Evolutionary conservation across 2,329 filamentous ascomycete species (phyloP).

Genomic region (Hymenoscyphus occultus): DNA sequence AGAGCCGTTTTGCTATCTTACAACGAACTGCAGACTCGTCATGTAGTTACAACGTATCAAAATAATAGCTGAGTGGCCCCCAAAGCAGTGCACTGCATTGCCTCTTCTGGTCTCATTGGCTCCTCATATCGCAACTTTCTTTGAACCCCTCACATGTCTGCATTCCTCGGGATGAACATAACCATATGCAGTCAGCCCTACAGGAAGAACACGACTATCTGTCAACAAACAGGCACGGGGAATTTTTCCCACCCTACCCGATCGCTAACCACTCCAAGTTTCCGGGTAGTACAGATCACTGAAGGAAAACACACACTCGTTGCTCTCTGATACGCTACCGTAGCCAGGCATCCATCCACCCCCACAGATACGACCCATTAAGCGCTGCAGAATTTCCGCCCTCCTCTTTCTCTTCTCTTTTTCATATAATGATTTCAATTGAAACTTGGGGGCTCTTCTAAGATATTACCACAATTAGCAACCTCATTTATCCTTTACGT

Average conservation of each 20-base stretch:
- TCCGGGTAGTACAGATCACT: neutral
- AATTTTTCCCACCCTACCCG: neutral
- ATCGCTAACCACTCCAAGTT: neutral
- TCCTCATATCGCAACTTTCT: neutral
- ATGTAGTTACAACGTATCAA: neutral
- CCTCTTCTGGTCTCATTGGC: neutral
- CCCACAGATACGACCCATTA: neutral
- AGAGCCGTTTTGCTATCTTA: neutral
- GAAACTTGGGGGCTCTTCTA: neutral
- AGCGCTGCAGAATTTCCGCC: neutral
- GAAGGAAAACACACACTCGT: neutral
- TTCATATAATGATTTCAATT: neutral
- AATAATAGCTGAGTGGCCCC: neutral
- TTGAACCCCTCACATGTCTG: neutral
- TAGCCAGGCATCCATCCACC: neutral
- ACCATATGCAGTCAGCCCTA: constrained; percentile 6
- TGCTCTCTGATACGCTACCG: constrained; percentile 6
- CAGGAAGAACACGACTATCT: neutral
- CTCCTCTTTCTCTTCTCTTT: neutral
- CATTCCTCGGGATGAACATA: neutral
- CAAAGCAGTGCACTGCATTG: neutral
- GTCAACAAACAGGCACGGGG: neutral
- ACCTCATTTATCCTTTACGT: neutral
- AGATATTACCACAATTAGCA: neutral
- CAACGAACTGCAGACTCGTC: neutral